Evolutionary conservation across 225 moss, liverwort and hornwort species (phyloP), one percentile per base, ranked within the genome.

Genomic region (Asterella californica): DNA sequence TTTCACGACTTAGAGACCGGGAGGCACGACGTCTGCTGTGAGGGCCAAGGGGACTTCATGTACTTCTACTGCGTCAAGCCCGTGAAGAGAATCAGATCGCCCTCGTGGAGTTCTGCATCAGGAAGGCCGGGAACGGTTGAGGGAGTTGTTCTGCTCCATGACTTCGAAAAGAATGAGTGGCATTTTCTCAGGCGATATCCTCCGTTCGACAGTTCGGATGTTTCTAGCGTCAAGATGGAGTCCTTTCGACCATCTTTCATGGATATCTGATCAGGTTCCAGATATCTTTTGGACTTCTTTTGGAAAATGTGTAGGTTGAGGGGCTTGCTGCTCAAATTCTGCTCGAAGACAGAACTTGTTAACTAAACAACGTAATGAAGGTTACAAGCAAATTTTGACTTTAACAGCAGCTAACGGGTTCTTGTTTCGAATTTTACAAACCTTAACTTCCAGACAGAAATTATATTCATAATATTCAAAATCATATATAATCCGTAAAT

Each of bases 231-330:
- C 5, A 69, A 42, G 69, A 22, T 70, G 70, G 70, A 70, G 42
- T 70, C 70, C 38, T 70, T 70, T 45, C 70, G 70, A 70, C 70
- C 70, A 21, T 70, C 70, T 19, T 45, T 38, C 22, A 21, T 70
- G 38, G 70, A 70, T 10, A 36, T 70, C 24, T 70, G 36, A 70
- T 42, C 42, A 42, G 4, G 42, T 42, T 42, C 42, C 42, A 42
- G 42, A 3, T 42, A n/a, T 42, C 42, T 42, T 42, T 42, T 7
- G 4, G 3, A 2, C 42, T 42, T 42, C 42, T 42, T 42, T 42
- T 42, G n/a, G n/a, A n/a, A n/a, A n/a, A n/a, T n/a, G n/a, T n/a
- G n/a, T n/a, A n/a, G n/a, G n/a, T n/a, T n/a, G n/a, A n/a, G n/a
- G n/a, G n/a, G n/a, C n/a, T n/a, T n/a, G n/a, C n/a, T n/a, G n/a